Conservation (phyloP, 2,329 filamentous ascomycete genomes). For the Phialocephala subalpina region DNA sequence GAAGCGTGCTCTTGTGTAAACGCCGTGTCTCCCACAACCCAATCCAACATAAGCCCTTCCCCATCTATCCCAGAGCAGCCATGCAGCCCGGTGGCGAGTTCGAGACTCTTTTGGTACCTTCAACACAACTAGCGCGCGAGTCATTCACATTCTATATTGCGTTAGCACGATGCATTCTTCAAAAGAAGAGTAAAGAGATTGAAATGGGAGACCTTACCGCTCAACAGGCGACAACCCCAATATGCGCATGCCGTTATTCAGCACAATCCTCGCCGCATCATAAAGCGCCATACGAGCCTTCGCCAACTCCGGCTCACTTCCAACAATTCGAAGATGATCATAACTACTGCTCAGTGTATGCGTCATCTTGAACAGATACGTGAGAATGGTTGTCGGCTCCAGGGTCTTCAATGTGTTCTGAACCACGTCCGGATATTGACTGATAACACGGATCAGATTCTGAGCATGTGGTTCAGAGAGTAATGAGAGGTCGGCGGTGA, state of each 20-base stretch:
- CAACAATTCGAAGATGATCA: slow-evolving; percentile 83
- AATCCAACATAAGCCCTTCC: not conserved
- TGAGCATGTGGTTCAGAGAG: slow-evolving; percentile 76
- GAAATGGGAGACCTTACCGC: slow-evolving; percentile 28
- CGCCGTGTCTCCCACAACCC: not conserved
- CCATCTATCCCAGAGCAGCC: not conserved
- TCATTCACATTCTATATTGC: slow-evolving; percentile 24
- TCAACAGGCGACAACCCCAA: slow-evolving; percentile 82
- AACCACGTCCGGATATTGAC: slow-evolving; percentile 86
- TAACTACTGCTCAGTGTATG: slow-evolving; percentile 83
- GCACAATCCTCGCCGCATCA: slow-evolving; percentile 75
- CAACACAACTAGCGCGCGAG: slow-evolving; percentile 10
- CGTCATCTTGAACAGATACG: slow-evolving; percentile 86
- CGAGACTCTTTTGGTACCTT: slow-evolving; percentile 15
- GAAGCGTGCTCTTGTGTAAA: slow-evolving; percentile 4
- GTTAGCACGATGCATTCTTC: slow-evolving; percentile 13
- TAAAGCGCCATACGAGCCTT: slow-evolving; percentile 80
- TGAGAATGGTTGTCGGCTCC: slow-evolving; percentile 73
- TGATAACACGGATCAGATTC: slow-evolving; percentile 77
- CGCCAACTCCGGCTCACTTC: slow-evolving; percentile 76
- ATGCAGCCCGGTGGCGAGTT: not conserved
- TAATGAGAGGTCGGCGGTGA: slow-evolving; percentile 69
- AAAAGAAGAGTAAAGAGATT: not conserved
- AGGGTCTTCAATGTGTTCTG: slow-evolving; percentile 85
- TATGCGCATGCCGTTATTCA: slow-evolving; percentile 84